Evolutionary conservation across 2,329 filamentous ascomycete genomes (phyloP), one percentile per base, ranked within the genome.

Genomic region (Purpureocillium lavendulum): DNA sequence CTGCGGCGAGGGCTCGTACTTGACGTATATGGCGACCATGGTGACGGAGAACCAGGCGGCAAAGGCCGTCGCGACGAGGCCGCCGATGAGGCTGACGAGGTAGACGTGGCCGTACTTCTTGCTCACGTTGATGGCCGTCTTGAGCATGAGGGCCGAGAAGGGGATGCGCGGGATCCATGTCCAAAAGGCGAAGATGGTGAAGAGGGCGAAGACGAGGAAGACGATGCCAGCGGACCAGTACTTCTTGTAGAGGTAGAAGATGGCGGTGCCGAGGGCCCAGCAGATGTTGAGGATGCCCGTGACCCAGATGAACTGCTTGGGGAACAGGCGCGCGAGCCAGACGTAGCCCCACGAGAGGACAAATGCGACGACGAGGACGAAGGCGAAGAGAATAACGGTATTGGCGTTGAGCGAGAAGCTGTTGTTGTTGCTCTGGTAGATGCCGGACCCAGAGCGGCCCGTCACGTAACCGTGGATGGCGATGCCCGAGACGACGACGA

Each of bases 231-330:
- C 88, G 7, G 82, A 84, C 64, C 80, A 95, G 58, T 90, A 86
- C 41, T 75, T 75, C 33, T 77, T 71, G 43, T 73, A 80, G 33
- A 95, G 76, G 69, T 94, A 94, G 62, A 88, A 94, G 38, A 90
- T 80, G 9, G 86, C 87, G 0, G 87, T 94, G 1, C 76, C 89
- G n/a, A 96, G 67, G 1, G 86, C 87, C 51, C 87, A 82, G 40
- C 83, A 66, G 52, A 95, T 84, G 60, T 96, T 94, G 41, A 94
- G 69, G 38, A 95, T 90, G 11, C 87, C 87, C 0, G 88, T 94
- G 30, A 88, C 76, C 86, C 87, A 96, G 57, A 96, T 94, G 50
- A 95, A 88, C 55, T 87, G 77, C 64, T 92, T 94, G 4, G 89
- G 88, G 48, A 90, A 90, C 35, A 75, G 65, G 40, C 87, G 78